phyloP scores from a whole-genome alignment of 2,329 filamentous ascomycete species.

The Aspergillus aculeatus region DNA sequence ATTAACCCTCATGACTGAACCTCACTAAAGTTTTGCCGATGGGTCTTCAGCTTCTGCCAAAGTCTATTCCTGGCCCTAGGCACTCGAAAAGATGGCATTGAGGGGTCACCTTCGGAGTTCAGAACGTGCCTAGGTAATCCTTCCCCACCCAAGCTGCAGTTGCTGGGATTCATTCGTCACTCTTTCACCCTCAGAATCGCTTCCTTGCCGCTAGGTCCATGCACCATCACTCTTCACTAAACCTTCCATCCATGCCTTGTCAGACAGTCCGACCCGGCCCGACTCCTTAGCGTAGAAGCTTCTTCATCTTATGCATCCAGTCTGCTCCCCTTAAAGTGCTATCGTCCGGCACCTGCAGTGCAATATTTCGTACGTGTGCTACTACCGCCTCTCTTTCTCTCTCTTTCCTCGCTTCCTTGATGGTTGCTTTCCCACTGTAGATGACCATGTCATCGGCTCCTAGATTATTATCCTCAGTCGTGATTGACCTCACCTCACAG shows the following conservation, averaged over 20 bases:
- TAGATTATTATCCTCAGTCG: background rate
- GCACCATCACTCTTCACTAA: background rate
- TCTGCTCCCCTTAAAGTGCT: background rate
- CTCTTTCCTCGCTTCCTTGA: background rate
- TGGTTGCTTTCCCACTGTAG: background rate
- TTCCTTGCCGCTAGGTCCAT: background rate
- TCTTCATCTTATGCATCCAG: background rate
- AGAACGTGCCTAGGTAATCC: background rate
- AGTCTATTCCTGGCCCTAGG: background rate
- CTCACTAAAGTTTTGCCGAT: background rate
- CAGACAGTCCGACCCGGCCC: slow-evolving; percentile 1
- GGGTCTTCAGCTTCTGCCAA: background rate
- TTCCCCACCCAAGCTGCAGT: background rate
- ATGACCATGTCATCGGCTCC: slow-evolving; percentile 9
- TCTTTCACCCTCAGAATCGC: background rate
- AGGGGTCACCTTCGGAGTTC: background rate
- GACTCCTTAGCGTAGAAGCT: background rate
- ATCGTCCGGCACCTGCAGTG: background rate
- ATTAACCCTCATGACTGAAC: no score
- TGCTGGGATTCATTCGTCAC: background rate
- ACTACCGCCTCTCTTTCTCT: background rate
- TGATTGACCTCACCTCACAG: background rate
- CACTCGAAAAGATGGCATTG: background rate
- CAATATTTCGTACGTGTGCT: background rate
- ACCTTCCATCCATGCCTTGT: background rate